Evolutionary conservation across 139 green algal species (phyloP), one percentile per base, ranked within the genome.

Genomic region (Chlamydomonas asymmetrica): DNA sequence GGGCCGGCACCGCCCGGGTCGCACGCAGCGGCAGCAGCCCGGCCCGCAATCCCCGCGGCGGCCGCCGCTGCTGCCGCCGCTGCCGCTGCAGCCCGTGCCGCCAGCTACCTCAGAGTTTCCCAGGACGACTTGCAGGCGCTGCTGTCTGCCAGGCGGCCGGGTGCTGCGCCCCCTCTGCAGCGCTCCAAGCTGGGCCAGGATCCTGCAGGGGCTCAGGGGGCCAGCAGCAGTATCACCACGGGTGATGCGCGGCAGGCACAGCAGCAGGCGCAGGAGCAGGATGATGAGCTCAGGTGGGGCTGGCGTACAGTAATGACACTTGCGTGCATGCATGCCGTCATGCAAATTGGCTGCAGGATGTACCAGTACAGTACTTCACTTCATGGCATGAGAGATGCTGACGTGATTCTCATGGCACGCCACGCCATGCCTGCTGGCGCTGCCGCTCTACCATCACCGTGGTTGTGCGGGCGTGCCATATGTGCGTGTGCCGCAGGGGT

Each of bases 11-110:
- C 4, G 9, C 34, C 39, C 39, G 70, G 6, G 29, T 8, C 31
- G 25, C 38, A 29, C 3, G 50, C 37, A 7, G 8, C 34, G 34
- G 60, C 16, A n/a, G 60, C 60, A 18, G 38, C 59, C 31, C 59
- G 70, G 6, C 43, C 71, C 25, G 68, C 59, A 59, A 77, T 57
- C 59, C 71, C 71, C 32, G 71, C 71, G 0, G 71, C 71, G 34
- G 73, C 79, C 0, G 76, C 81, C 0, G 43, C n/a, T n/a, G n/a
- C 62, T 0, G 76, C 81, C 25, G 81, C 81, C 0, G 75, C 76
- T 0, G 76, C 81, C 1, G 81, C 81, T 22, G 81, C 81, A 0
- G 76, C 76, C 1, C 76, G 76, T 25, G 81, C 81, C 9, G 76
- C 50, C 1, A 45, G 72, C 4, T 87, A 74, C 81, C 76, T 87